Evolutionary conservation across 306 rosid species (phyloP).

Genomic region (Gastrolobium villosum): DNA sequence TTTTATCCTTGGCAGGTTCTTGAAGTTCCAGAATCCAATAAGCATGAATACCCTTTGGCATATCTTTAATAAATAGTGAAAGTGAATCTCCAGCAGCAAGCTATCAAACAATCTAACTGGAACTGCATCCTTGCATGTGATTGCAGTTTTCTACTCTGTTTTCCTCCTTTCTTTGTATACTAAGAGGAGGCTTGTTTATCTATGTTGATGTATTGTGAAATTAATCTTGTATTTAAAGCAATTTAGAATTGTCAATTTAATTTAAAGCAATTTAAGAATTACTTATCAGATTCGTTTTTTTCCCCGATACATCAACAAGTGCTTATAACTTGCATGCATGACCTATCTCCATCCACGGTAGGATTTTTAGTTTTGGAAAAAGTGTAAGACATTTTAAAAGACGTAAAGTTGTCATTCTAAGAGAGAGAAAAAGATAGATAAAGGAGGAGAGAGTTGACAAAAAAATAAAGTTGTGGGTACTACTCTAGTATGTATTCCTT

Average conservation of each 20-base stretch:
- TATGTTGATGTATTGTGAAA: slow-evolving; percentile 10
- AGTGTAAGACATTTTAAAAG: too few relatives aligned
- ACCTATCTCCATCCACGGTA: background rate
- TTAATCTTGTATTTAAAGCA: slow-evolving; percentile 24
- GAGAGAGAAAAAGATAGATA: too few relatives aligned
- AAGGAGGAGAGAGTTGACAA: too few relatives aligned
- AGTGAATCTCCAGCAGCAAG: slow-evolving; percentile 27
- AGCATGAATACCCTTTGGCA: slow-evolving; percentile 27
- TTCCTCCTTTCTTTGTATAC: slow-evolving; percentile 23
- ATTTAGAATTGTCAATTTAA: background rate
- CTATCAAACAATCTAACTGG: slow-evolving; percentile 17
- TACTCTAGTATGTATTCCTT: too few relatives aligned
- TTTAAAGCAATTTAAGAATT: slow-evolving; percentile 10
- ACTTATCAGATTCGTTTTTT: background rate
- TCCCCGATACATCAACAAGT: background rate
- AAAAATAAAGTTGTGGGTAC: too few relatives aligned
- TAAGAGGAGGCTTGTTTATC: background rate
- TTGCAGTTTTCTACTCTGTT: slow-evolving; percentile 17
- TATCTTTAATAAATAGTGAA: slow-evolving; percentile 20
- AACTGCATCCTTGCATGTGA: slow-evolving; percentile 23
- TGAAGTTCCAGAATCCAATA: slow-evolving; percentile 49
- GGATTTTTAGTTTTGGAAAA: too few relatives aligned
- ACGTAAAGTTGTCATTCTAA: too few relatives aligned
- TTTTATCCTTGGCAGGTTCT: slow-evolving; percentile 51
- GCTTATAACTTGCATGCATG: background rate